Base-by-base conservation (phyloP, 129 eudicot genomes). In the Cynara cardunculus region DNA sequence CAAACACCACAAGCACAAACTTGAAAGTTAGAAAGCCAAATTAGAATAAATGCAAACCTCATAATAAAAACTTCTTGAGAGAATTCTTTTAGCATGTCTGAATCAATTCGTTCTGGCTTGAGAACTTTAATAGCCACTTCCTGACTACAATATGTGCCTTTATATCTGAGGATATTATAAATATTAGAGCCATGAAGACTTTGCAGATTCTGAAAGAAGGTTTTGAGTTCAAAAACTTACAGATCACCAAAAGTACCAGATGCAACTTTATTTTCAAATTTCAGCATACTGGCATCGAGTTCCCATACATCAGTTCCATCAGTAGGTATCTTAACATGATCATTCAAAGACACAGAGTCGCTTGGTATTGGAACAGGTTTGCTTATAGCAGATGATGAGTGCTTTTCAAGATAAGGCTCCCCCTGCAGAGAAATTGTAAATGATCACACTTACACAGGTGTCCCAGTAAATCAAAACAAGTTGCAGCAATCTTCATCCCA, bases 241-340 rank as follows among this genome's bases (percentile, higher is more conserved):
- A 92, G 88, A 85, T 92, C 92, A 71, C 97, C 97, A 85, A 80
- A 89, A 59, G 97, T 84, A 22, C 97, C 97, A 73, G 97, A 89
- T 76, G 92, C 94, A 31, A 92, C 92, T 77, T 83, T 88, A 37
- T 87, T 71, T 74, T 83, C 97, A 28, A 86, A 85, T 69, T 85
- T 86, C 78, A 92, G 84, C 25, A 88, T 77, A 39, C 77, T 82
- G 86, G 81, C 84, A 85, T 92, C 91, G 18, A 92, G 88, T 76
- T 92, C 97, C 94, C 94, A 90, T 72, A 88, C 94, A 82, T 90
- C 94, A 81, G 85, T 81, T 41, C 89, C 94, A 80, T 90, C 94
- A 32, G 88, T 77, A 75, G 94, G 94, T 84, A 90, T 90, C 78
- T 80, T 84, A 37, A 88, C 85, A 86, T 81, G 85, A 74, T 79